Evolutionary conservation across 257 asterid genomes (phyloP).

Genomic region (Rhazya stricta): DNA sequence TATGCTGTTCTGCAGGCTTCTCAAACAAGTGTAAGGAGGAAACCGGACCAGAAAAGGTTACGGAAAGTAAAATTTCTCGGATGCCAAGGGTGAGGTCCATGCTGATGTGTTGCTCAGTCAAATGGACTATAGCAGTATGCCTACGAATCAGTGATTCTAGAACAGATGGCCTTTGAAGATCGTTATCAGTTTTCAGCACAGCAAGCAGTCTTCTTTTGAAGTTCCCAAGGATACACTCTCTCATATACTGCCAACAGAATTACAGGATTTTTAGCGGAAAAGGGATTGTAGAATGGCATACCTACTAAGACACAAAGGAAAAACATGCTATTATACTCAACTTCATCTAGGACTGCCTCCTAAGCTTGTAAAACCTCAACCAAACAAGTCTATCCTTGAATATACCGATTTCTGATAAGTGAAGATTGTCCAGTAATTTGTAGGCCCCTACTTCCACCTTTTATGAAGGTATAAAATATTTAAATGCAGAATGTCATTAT

Average conservation of each 20-base stretch:
- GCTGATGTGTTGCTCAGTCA: constrained; percentile 97
- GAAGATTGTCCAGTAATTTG: background rate
- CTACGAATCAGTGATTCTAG: constrained; percentile 77
- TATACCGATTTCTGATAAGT: background rate
- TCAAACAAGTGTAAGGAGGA: constrained; percentile 93
- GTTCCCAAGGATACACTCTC: constrained; percentile 94
- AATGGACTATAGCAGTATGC: constrained; percentile 80
- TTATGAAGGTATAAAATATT: background rate
- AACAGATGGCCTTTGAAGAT: constrained; percentile 93
- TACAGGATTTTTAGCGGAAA: background rate
- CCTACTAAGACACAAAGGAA: background rate
- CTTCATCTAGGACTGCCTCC: background rate
- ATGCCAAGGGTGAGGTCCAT: constrained; percentile 98
- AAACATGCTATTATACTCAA: background rate
- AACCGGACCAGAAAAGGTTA: constrained; percentile 90
- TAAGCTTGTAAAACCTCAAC: background rate
- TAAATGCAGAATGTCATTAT: background rate
- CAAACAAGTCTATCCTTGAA: background rate
- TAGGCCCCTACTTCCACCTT: background rate
- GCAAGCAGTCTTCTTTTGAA: constrained; percentile 88
- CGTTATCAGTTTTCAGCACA: constrained; percentile 87
- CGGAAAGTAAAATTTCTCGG: constrained; percentile 86
- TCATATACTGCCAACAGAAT: constrained; percentile 76
- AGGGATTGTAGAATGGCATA: background rate
- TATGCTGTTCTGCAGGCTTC: constrained; percentile 69